Base-by-base conservation (phyloP, 805 yeast species). In the Wickerhamiella domercqiae region DNA sequence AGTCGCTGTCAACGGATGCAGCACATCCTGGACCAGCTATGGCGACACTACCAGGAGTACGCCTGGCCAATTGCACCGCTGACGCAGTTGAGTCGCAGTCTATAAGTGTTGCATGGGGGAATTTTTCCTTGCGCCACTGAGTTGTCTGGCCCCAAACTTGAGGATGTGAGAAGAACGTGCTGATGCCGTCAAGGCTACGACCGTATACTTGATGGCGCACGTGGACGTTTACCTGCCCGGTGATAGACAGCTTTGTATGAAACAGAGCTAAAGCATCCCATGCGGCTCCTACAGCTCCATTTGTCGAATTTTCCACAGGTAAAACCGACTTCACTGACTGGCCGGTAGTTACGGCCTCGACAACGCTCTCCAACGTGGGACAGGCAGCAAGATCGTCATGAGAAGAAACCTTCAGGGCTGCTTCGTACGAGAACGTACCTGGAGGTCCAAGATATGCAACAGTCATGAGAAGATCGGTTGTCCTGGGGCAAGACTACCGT, bases 71-170 rank as follows among this genome's bases (percentile, higher is more conserved):
- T 44, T 73, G 73, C 0, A 90, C 95, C 1, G 95, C 97, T 47
- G 70, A 71, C 0, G 94, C 78, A 0, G 97, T 87, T 0, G 95
- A 82, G 2, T 68, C 64, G 2, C 76, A 66, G 55, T 84, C 94
- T 14, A 78, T 63, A 42, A 59, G 66, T 36, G 66, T 67, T 24
- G 69, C 61, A 11, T 53, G 39, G 41, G 52, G 62, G 43, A 44
- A 44, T 15, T 61, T 52, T 34, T 47, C 36, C 22, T 44, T 36
- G 30, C 79, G 53, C 61, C 80, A 90, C 17, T 61, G 54, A 2
- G 67, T 61, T 35, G 81, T 76, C 54, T 87, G 98, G 7, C 95
- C 93, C 98, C 98, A 87, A 0, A 86, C 98, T 56, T 87, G 98
- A 2, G 98, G 96, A 57, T 87, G 98, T 3, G 95, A 80, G 59